Conservation (phyloP, 2,329 filamentous ascomycete genomes). For the Pseudogymnoascus sp. region DNA sequence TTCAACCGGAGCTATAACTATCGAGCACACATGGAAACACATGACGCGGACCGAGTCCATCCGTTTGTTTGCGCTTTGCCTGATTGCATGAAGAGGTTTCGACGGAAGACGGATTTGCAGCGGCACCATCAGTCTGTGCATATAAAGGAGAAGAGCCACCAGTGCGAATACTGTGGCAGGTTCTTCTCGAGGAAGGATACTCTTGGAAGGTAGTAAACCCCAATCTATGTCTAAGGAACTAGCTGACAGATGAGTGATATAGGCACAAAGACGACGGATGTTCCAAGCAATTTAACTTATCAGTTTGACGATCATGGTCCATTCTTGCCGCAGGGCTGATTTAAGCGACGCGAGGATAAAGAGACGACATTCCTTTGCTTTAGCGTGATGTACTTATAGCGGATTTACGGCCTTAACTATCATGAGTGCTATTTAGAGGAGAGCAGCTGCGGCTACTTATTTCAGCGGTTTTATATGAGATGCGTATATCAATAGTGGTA, state of each 20-base stretch:
- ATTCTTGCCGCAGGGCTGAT: background rate
- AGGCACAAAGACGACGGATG: slow-evolving; percentile 74
- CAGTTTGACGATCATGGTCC: background rate
- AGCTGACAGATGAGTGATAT: slow-evolving; percentile 7
- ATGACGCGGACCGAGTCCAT: slow-evolving; percentile 64
- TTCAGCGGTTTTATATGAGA: background rate
- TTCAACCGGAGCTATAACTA: slow-evolving; percentile 83
- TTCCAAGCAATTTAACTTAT: slow-evolving; percentile 47
- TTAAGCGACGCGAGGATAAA: background rate
- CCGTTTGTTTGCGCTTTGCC: slow-evolving; percentile 57
- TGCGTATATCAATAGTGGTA: background rate
- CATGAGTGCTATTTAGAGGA: background rate
- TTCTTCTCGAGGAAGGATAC: slow-evolving; percentile 76
- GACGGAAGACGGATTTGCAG: slow-evolving; percentile 70
- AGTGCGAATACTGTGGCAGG: slow-evolving; percentile 61
- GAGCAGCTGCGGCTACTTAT: background rate
- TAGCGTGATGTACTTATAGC: slow-evolving; percentile 4
- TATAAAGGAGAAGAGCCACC: slow-evolving; percentile 59
- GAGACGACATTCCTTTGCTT: background rate
- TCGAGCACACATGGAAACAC: slow-evolving; percentile 77
- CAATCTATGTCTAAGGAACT: slow-evolving; percentile 9
- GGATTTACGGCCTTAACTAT: background rate
- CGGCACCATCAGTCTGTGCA: slow-evolving; percentile 60
- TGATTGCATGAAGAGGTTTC: slow-evolving; percentile 67
- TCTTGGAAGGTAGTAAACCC: slow-evolving; percentile 55